Evolutionary conservation across 306 rosid species (phyloP), one percentile per base, ranked within the genome.

Genomic region (Dryas alaskensis): DNA sequence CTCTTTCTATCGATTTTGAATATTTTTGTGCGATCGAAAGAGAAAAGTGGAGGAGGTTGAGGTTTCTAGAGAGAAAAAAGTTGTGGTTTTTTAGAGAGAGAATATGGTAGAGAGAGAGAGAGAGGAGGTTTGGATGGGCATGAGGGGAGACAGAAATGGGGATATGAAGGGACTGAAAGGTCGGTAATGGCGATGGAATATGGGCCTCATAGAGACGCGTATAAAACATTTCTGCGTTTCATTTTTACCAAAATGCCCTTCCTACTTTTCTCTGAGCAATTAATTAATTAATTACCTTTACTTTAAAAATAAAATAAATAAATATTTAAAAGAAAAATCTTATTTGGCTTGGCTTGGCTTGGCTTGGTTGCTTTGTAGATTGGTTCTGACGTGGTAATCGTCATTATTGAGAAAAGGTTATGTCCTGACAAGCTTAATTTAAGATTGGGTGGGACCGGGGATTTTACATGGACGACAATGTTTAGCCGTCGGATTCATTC

Each of bases 121-220:
- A 7, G 71, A 55, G 70, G 47, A 44, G 42, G 51, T 14, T 48
- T 48, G 70, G 17, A 14, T 27, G 45, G 69, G 79, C 17, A 62
- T 45, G 60, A 46, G 25, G 2, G 57, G 47, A 62, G 79, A 76
- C 76, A 72, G 73, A 79, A 54, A 60, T 9, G 80, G 81, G 68
- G 60, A 84, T 89, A 77, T 82, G 87, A 85, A 86, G 91, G 58
- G 58, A 76, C 60, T 39, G 83, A 67, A 73, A 73, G 88, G 97
- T 86, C 85, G 91, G 89, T 73, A 88, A 89, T 79, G 93, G 86
- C 72, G 78, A 86, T 77, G 60, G 71, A 81, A 86, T 89, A 87
- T 87, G 92, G 92, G 87, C 92, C 90, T 88, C 89, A 82, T 78
- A 69, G 83, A 86, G 91, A 88, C 97, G 96, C 96, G 90, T 87